phyloP scores from a whole-genome alignment of 2,329 filamentous ascomycete genomes.

The Arthrocladium fulminans region DNA sequence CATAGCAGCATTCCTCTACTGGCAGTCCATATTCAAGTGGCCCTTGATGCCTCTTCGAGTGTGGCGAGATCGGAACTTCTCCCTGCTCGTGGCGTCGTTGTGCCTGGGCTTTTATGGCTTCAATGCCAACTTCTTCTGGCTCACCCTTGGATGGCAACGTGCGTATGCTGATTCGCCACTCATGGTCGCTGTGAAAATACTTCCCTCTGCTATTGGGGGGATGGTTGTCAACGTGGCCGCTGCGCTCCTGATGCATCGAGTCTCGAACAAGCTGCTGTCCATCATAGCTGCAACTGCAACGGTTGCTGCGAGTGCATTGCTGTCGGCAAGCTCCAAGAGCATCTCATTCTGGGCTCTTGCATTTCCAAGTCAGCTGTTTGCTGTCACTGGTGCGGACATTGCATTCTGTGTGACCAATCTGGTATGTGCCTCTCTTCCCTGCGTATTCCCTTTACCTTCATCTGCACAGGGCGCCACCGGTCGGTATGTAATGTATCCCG shows the following conservation, averaged over 20 bases:
- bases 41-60: slow-evolving; percentile 43
- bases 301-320: slow-evolving; percentile 40
- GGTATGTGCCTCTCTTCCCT: slow-evolving; percentile 11
- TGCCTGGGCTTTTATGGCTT: slow-evolving; percentile 57
- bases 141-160: slow-evolving; percentile 57
- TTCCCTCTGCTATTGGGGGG: slow-evolving; percentile 57
- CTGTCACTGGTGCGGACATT: slow-evolving; percentile 58
- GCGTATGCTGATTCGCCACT: slow-evolving; percentile 46
- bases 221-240: slow-evolving; percentile 56
- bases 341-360: slow-evolving; percentile 57
- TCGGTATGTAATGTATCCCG: neutral
- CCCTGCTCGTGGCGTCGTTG: slow-evolving; percentile 50
- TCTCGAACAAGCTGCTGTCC: slow-evolving; percentile 58
- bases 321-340: slow-evolving; percentile 47
- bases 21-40: slow-evolving; percentile 48
- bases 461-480: too few species aligned
- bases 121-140: slow-evolving; percentile 52
- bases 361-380: slow-evolving; percentile 53
- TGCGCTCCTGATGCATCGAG: slow-evolving; percentile 51
- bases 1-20: slow-evolving; percentile 50
- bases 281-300: slow-evolving; percentile 41
- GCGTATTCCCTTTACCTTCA: neutral
- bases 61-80: slow-evolving; percentile 56
- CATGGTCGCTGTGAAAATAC: slow-evolving; percentile 52
- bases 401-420: slow-evolving; percentile 63